Conservation (phyloP, 2,329 filamentous ascomycete genomes). For the Fusarium caatingaense region DNA sequence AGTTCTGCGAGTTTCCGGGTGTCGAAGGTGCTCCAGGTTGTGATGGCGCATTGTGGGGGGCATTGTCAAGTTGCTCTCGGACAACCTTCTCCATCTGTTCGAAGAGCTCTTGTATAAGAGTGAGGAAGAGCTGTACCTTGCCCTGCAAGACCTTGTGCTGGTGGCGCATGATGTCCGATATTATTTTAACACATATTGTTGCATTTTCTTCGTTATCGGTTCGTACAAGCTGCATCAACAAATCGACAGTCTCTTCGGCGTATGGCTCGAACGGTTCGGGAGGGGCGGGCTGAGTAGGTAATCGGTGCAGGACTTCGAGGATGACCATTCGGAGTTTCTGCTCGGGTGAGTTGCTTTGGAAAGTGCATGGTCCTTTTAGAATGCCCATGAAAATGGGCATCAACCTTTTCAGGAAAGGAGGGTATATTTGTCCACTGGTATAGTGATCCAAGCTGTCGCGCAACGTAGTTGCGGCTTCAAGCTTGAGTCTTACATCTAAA, state of each 20-base stretch:
- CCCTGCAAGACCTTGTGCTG: conserved; percentile 82
- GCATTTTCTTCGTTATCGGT: conserved; percentile 99
- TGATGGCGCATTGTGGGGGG: conserved; percentile 65
- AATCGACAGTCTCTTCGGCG: conserved; percentile 87
- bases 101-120: conserved; percentile 94
- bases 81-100: conserved; percentile 94
- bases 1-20: conserved; percentile 73
- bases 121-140: conserved; percentile 89
- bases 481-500: conserved; percentile 82
- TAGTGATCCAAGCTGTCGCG: conserved; percentile 94
- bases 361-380: conserved; percentile 86
- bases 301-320: conserved; percentile 91
- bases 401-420: conserved; percentile 84
- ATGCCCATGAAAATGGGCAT: conserved; percentile 91
- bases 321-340: conserved; percentile 95
- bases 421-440: conserved; percentile 80
- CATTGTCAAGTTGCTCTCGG: conserved; percentile 91
- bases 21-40: conserved; percentile 72
- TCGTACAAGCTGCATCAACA: conserved; percentile 87
- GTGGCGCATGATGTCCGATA: conserved; percentile 95
- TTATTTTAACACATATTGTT: conserved; percentile 96
- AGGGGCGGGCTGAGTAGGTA: conserved; percentile 77
- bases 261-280: conserved; percentile 87
- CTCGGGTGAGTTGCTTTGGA: conserved; percentile 89
- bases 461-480: conserved; percentile 84